A percentile compares a stretch with the other conserved stretches of the same genome.
Conservation (phyloP, 2,329 filamentous ascomycete genomes). For the Rutstroemia sp. region DNA sequence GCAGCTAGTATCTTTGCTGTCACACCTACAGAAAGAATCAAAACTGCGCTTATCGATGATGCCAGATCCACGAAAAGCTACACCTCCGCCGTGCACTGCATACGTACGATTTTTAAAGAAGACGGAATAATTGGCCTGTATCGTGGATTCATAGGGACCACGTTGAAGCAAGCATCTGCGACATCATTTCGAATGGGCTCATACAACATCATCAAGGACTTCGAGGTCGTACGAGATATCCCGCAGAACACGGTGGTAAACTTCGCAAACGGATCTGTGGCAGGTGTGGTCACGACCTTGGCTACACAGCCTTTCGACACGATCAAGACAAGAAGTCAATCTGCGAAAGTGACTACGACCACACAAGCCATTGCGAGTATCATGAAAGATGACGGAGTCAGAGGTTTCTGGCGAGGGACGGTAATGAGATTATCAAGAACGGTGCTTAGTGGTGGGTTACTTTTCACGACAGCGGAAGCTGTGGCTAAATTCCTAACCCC, state of each 20-base stretch:
- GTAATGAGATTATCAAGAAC: constrained; percentile 59
- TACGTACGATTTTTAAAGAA: constrained; percentile 31
- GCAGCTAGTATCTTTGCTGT: constrained; percentile 57
- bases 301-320: constrained; percentile 55
- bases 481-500: constrained; percentile 14
- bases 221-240: constrained; percentile 31
- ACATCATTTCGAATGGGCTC: constrained; percentile 34
- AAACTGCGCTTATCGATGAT: constrained; percentile 48
- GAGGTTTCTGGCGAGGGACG: constrained; percentile 60
- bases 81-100: constrained; percentile 28
- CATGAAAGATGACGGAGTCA: constrained; percentile 48
- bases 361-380: constrained; percentile 48
- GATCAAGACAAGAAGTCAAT: constrained; percentile 57
- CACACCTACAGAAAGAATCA: constrained; percentile 61
- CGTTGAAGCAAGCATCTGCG: constrained; percentile 41
- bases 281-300: constrained; percentile 53
- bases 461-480: constrained; percentile 18
- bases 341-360: constrained; percentile 48
- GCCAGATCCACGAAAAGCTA: constrained; percentile 21
- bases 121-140: constrained; percentile 38
- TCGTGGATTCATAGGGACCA: constrained; percentile 38
- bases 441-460: constrained; percentile 52
- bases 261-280: constrained; percentile 54
- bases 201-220: constrained; percentile 43
- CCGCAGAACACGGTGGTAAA: constrained; percentile 41